Percentiles rank a stretch among this genome's conserved stretches.
These are phyloP conservation scores for Nakazawaea ishiwadae DNA, from an alignment of 805 yeast genomes.

Conservation along the genomic window DNA sequence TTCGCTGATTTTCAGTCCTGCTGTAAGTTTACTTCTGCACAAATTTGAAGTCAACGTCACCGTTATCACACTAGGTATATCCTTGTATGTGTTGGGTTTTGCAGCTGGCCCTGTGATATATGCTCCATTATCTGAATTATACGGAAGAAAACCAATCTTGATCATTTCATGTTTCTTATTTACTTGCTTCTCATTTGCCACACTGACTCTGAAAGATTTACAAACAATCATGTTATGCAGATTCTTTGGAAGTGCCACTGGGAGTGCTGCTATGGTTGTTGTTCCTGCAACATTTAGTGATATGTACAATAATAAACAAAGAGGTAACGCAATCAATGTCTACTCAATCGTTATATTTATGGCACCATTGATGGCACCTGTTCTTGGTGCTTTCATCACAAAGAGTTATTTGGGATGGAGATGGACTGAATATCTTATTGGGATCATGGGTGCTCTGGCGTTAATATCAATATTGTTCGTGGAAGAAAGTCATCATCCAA, in stretches of 20 bases:
- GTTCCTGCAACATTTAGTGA: constrained; percentile 88
- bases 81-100: constrained; percentile 84
- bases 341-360: constrained; percentile 70
- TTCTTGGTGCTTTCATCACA: constrained; percentile 64
- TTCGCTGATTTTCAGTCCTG: constrained; percentile 74
- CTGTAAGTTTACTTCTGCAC: constrained; percentile 40
- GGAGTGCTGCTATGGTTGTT: constrained; percentile 81
- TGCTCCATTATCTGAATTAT: constrained; percentile 84
- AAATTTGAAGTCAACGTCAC: constrained; percentile 57
- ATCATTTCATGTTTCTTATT: constrained; percentile 53
- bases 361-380: constrained; percentile 83
- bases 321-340: constrained; percentile 73
- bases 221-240: constrained; percentile 76
- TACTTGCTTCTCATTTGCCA: constrained; percentile 61
- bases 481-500: constrained; percentile 71
- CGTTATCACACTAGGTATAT: constrained; percentile 70
- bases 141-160: constrained; percentile 66
- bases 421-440: constrained; percentile 73
- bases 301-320: constrained; percentile 54
- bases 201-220: constrained; percentile 69
- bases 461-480: constrained; percentile 35
- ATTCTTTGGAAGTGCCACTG: constrained; percentile 75
- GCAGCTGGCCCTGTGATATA: constrained; percentile 89
- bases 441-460: constrained; percentile 49
- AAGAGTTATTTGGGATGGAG: constrained; percentile 69